phyloP scores from a whole-genome alignment of 768 basidiomycete genomes.

The Rubroboletus satanas region DNA sequence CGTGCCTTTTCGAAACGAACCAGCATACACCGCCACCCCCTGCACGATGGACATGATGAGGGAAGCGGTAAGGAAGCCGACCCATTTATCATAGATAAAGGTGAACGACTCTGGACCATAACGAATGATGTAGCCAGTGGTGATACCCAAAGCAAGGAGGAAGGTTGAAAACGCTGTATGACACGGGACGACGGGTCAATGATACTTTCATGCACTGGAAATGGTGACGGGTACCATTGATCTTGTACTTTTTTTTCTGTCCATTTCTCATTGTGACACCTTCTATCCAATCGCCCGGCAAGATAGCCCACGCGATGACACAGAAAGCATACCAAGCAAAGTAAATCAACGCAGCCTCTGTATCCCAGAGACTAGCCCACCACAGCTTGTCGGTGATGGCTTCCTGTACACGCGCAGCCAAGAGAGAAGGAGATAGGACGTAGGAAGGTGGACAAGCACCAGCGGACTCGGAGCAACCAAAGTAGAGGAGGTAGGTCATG shows the following conservation, averaged over 20 bases:
- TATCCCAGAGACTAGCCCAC: slow-evolving; percentile 83
- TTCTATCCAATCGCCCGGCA: slow-evolving; percentile 71
- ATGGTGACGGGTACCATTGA: slow-evolving; percentile 67
- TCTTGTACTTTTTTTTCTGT: slow-evolving; percentile 78
- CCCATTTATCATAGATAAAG: slow-evolving; percentile 88
- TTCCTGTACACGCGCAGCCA: slow-evolving; percentile 38
- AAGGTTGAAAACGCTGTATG: slow-evolving; percentile 79
- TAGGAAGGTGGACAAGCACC: slow-evolving; percentile 66
- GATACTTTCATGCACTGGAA: not conserved
- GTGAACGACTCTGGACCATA: slow-evolving; percentile 80
- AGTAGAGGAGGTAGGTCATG: slow-evolving; percentile 71
- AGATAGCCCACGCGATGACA: slow-evolving; percentile 71
- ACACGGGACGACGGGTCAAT: not conserved
- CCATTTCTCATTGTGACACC: slow-evolving; percentile 75
- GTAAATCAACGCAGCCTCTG: slow-evolving; percentile 71
- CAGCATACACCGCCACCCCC: slow-evolving; percentile 62
- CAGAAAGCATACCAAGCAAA: slow-evolving; percentile 89
- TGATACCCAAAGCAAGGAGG: slow-evolving; percentile 73
- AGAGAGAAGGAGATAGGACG: slow-evolving; percentile 32
- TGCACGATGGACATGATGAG: slow-evolving; percentile 75
- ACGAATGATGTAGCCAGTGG: slow-evolving; percentile 63
- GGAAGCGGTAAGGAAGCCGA: slow-evolving; percentile 83
- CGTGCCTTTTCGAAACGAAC: slow-evolving; percentile 64
- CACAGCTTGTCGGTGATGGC: slow-evolving; percentile 49
- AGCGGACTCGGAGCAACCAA: slow-evolving; percentile 66